A percentile compares a stretch with the other conserved stretches of the same genome.
Conservation (phyloP, 768 basidiomycete genomes). For the Tricholoma hemisulphureum region DNA sequence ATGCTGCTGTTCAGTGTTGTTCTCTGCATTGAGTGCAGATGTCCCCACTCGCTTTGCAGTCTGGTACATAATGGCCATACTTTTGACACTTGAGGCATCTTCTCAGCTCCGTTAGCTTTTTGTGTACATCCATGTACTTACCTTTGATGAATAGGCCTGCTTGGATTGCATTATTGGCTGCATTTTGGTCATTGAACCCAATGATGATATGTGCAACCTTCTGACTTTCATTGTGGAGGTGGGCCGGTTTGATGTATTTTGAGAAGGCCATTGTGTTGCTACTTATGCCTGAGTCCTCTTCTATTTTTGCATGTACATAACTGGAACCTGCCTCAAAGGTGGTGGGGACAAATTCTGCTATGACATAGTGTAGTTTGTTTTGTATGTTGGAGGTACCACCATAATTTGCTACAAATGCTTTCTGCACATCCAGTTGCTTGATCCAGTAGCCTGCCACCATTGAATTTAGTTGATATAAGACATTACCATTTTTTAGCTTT, state of each 20-base stretch:
- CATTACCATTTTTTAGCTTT: background rate
- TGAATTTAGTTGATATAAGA: too few relatives aligned
- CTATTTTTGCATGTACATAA: conserved; percentile 1
- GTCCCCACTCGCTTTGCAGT: conserved; percentile 8
- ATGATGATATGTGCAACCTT: conserved; percentile 22
- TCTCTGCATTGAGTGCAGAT: conserved; percentile 15
- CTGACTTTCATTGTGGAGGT: conserved; percentile 14
- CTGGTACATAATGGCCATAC: conserved; percentile 13
- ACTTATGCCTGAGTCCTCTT: conserved; percentile 12
- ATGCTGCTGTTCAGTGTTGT: conserved; percentile 16
- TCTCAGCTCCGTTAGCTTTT: conserved; percentile 19
- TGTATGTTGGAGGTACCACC: background rate
- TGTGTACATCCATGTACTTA: conserved; percentile 9
- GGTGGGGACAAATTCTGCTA: conserved; percentile 21
- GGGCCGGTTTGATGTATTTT: conserved; percentile 25
- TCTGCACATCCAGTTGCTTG: background rate
- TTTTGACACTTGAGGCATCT: too few relatives aligned
- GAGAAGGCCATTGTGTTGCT: conserved; percentile 6
- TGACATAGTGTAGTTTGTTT: conserved; percentile 8
- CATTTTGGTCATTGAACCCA: conserved; percentile 9
- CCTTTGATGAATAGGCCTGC: conserved; percentile 18
- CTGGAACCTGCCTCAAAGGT: background rate
- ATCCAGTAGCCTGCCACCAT: background rate
- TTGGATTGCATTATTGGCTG: conserved; percentile 24
- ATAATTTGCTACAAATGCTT: background rate